A percentile compares a stretch with the other conserved stretches of the same genome.
These are phyloP conservation scores for Xylariaceae sp. DNA, from an alignment of 2,329 filamentous ascomycete genomes.

Conservation along the genomic window DNA sequence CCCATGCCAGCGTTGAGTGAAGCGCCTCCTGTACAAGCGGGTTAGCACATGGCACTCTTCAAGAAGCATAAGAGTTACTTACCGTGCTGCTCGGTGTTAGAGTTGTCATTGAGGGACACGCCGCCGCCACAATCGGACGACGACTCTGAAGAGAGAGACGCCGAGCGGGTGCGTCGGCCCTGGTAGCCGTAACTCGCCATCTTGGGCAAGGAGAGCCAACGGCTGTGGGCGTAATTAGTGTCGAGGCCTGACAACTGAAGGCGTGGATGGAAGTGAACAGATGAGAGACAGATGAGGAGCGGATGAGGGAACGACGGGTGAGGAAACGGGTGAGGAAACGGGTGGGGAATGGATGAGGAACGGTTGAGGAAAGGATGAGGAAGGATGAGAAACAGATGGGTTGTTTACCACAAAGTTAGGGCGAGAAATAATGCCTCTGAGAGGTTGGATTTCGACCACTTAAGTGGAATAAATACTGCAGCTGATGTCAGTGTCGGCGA, in stretches of 20 bases:
- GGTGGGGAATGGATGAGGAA: no score
- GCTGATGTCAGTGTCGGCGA: no score
- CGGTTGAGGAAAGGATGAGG: no score
- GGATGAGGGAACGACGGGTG: no score
- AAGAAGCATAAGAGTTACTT: slow-evolving; percentile 1
- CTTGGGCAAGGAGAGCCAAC: neutral
- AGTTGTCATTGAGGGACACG: neutral
- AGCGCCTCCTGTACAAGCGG: slow-evolving; percentile 10
- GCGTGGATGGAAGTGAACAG: neutral
- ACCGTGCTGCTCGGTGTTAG: no score
- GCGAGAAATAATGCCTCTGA: no score
- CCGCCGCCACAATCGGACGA: slow-evolving; percentile 9
- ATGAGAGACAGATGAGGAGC: no score
- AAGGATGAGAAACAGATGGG: no score
- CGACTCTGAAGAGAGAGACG: slow-evolving; percentile 17
- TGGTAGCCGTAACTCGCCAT: slow-evolving; percentile 13
- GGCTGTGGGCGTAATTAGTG: neutral
- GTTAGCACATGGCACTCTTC: slow-evolving; percentile 3
- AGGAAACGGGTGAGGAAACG: no score
- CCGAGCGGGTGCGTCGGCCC: slow-evolving; percentile 12
- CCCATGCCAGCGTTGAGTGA: slow-evolving; percentile 12
- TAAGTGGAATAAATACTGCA: no score
- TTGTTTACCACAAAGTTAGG: no score
- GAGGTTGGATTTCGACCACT: no score
- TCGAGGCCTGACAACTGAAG: neutral